Evolutionary conservation across 768 basidiomycete species (phyloP).

Genomic region (Mycena maculata): DNA sequence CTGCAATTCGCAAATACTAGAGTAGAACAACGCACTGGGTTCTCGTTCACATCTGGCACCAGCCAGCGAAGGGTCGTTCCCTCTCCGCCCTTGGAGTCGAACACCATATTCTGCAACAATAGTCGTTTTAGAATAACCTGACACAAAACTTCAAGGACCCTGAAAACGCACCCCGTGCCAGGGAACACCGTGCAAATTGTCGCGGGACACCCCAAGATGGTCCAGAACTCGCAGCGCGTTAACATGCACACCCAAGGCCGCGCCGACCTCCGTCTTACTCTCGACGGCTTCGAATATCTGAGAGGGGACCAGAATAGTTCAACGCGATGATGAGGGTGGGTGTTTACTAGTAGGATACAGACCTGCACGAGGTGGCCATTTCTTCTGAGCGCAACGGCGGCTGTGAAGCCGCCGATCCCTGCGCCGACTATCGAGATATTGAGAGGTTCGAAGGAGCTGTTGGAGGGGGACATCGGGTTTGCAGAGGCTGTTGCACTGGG

Average conservation of each 20-base stretch:
- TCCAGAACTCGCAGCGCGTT: conserved; percentile 27
- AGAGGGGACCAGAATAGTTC: no score
- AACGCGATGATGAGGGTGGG: no score
- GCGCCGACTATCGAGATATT: conserved; percentile 25
- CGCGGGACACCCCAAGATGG: not conserved
- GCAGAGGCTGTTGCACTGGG: no score
- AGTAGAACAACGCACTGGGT: not conserved
- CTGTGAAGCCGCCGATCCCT: conserved; percentile 23
- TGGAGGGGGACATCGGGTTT: not conserved
- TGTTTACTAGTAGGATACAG: not conserved
- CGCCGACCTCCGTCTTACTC: conserved; percentile 23
- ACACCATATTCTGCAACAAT: not conserved
- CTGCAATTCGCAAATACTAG: not conserved
- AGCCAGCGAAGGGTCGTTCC: not conserved
- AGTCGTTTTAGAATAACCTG: not conserved
- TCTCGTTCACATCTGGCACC: conserved; percentile 6
- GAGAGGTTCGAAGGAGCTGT: conserved; percentile 9
- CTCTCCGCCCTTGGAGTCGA: conserved; percentile 7
- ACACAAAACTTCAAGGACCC: not conserved
- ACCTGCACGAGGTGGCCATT: conserved; percentile 27
- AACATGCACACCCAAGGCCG: conserved; percentile 20
- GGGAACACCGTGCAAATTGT: conserved; percentile 14
- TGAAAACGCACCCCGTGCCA: conserved; percentile 20
- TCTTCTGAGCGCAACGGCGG: conserved; percentile 21
- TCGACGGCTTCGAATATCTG: conserved; percentile 28